Evolutionary conservation across 78 protist species (phyloP).

Genomic region (Dictyostelium firmibasis): DNA sequence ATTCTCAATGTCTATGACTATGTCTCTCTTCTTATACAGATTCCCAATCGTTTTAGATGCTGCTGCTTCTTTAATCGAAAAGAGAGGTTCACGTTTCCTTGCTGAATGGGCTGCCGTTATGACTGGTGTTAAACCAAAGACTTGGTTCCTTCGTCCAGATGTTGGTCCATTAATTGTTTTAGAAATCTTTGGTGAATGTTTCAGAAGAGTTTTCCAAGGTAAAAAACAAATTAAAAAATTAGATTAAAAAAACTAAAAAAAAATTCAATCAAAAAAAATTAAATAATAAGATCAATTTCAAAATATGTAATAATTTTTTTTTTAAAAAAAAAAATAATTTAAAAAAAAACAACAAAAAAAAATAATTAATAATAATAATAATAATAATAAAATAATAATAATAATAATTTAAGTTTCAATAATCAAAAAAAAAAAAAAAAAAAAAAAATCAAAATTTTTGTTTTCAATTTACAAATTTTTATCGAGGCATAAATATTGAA

Average conservation of each 20-base stretch:
- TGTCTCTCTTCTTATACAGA: slow-evolving; percentile 75
- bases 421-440: too few relatives aligned
- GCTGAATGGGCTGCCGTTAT: slow-evolving; percentile 85
- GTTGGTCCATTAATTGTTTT: slow-evolving; percentile 73
- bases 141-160: slow-evolving; percentile 73
- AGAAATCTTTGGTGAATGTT: slow-evolving; percentile 45
- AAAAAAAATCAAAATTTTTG: neutral
- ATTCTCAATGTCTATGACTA: slow-evolving; percentile 77
- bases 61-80: slow-evolving; percentile 68
- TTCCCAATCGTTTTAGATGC: slow-evolving; percentile 86
- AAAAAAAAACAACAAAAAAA: too few relatives aligned
- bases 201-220: slow-evolving; percentile 32
- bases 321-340: neutral
- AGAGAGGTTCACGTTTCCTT: slow-evolving; percentile 73
- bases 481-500: neutral
- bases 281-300: neutral
- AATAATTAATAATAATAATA: neutral
- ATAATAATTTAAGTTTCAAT: neutral
- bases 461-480: neutral
- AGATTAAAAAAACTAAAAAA: neutral
- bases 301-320: neutral
- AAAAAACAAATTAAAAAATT: slow-evolving; percentile 1
- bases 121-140: slow-evolving; percentile 76
- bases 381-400: neutral
- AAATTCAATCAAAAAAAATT: neutral